Evolutionary conservation across 23 red algal species (phyloP), one percentile per base, ranked within the genome.

Genomic region (Pyropia yezoensis): DNA sequence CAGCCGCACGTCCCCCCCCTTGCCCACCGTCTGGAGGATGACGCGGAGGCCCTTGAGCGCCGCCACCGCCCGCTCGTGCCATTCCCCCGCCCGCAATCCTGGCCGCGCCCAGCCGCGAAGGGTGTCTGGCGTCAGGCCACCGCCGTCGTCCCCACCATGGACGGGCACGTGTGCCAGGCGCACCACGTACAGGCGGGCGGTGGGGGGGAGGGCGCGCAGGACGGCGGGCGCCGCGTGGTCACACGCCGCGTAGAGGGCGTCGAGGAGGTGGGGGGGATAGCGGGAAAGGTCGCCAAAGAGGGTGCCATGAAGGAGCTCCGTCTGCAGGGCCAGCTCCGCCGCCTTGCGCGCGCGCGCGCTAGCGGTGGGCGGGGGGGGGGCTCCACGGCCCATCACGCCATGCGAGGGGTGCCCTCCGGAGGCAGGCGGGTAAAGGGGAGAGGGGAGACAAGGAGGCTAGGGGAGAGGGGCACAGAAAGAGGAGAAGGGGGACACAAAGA

Each of bases 191-290:
- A 87, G 61, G 19, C 82, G 82, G 18, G 82, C 82, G 18, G 76
- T 33, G 14, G 82, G 82, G 14, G 82, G 82, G 52, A 87, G 71
- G 22, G 82, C 71, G 32, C 82, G 82, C 26, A 87, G 69, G 59
- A 87, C 39, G 26, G 33, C 67, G 62, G 75, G 82, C 29, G 75
- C 69, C 20, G 82, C 82, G 30, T 77, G 70, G 15, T 70, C 71
- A 13, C 39, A 47, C 9, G 82, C 75, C 50, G 39, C 33, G 45
- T 87, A 87, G 14, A 87, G 65, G 15, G 25, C 18, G 64, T 68
- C 64, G 53, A 87, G 24, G 54, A 84, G 55, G 66, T 70, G 50
- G 66, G 27, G 29, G 66, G 66, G 25, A 39, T 28, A 25, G 7
- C 54, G 29, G 23, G 39, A 28, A 7, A 70, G 32, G 39, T 70